Evolutionary conservation across 208 protist genomes (phyloP).

Genomic region (Leishmania arabica): DNA sequence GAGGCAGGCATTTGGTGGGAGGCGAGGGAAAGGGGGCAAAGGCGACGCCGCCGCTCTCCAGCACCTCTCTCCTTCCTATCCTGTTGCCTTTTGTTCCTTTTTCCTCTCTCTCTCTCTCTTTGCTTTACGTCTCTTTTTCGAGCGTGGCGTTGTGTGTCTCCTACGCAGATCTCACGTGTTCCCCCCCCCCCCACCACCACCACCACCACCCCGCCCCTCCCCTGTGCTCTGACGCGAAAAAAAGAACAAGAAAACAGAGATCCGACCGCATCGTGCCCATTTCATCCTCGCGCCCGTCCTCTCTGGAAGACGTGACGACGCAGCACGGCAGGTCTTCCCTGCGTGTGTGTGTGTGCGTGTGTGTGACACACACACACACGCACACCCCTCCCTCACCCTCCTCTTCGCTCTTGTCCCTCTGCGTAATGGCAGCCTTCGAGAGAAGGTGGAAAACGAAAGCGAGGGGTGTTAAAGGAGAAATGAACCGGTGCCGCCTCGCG

Average conservation of each 20-base stretch:
- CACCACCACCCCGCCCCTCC: slow-evolving; percentile 15
- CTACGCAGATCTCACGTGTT: background rate
- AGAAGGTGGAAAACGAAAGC: background rate
- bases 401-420: background rate
- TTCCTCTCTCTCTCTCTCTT: background rate
- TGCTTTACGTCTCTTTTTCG: background rate
- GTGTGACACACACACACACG: background rate
- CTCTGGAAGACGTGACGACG: background rate
- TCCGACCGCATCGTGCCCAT: background rate
- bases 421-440: background rate
- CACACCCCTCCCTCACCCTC: background rate
- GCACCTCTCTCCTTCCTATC: background rate
- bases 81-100: background rate
- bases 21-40: background rate
- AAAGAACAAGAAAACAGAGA: background rate
- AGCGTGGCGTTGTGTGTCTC: background rate
- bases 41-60: background rate
- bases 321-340: background rate
- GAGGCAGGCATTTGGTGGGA: background rate
- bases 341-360: background rate
- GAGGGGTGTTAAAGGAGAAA: background rate
- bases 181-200: too few relatives aligned
- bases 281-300: background rate
- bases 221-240: background rate
- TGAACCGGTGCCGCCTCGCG: background rate